Base-by-base conservation (phyloP, 2,329 filamentous ascomycete species). In the Venturia carpophila region DNA sequence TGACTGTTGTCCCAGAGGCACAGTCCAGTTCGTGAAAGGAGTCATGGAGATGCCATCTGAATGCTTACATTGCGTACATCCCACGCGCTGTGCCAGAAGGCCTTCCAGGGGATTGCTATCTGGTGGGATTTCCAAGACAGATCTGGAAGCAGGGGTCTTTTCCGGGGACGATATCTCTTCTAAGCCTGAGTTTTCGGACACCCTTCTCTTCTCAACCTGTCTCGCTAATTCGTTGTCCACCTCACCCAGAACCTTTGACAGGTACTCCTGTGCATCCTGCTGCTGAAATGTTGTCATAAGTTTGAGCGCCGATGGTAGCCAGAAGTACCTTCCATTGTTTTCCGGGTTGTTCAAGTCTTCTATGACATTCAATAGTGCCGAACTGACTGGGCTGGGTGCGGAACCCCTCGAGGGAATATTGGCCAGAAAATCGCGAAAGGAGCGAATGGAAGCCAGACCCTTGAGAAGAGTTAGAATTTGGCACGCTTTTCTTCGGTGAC, bases 181-280 rank as follows among this genome's bases (percentile, higher is more conserved):
- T 15, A 61, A 17, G 21, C 67, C 60, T 19, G 37, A 61, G 11
- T 64, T 5, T 56, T 62, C 11, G 69, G 62, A 17, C 21, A 43
- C 24, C 15, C 42, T 66, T 43, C 61, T 42, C 37, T 43, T 49
- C 56, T 55, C 60, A 0, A 43, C 43, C 21, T 72, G 66, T 77
- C 58, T 60, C 77, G 58, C 81, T 49, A 91, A 80, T 72, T 95
- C 91, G 71, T 88, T 88, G 71, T 97, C 91, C 37, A 96, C 80
- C 70, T 92, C 87, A 69, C 93, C 91, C 60, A 97, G 76, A 17
- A 99, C 82, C 71, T 93, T 95, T 19, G 91, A 93, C 71, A 90
- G 97, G 75, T 97, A 99, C 75, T 99, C 94, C 73, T 97, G 94
- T 5, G 94, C 94, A 76, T 99, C 94, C 76, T 99, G 94, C 73